Conservation (phyloP, 2,329 filamentous ascomycete species). For the Didymosphaeria variabile region DNA sequence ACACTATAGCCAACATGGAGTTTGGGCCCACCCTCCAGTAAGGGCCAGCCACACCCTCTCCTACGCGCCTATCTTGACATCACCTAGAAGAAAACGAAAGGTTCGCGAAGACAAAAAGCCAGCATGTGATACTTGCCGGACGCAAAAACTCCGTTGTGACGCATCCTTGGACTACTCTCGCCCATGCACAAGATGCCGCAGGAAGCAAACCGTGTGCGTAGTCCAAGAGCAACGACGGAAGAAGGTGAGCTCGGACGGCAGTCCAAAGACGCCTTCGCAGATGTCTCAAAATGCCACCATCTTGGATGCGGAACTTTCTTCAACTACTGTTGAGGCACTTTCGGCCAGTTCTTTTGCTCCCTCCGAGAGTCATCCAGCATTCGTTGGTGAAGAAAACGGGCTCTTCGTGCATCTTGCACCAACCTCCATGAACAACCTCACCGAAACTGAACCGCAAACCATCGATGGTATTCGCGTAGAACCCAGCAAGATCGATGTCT, state of each 20-base stretch:
- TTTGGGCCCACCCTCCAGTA: background rate
- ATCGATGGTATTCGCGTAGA: background rate
- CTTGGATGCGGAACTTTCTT: background rate
- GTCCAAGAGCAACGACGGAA: conserved; percentile 2
- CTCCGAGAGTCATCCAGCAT: background rate
- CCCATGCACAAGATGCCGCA: background rate
- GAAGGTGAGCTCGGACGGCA: background rate
- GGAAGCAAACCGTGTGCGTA: background rate
- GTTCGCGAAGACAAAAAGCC: conserved; percentile 7
- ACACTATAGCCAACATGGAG: background rate
- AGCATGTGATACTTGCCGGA: background rate
- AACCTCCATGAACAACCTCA: background rate
- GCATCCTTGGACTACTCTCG: conserved; percentile 5
- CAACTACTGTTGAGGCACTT: too few relatives aligned
- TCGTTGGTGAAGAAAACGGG: background rate
- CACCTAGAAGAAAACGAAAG: background rate
- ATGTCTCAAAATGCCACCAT: background rate
- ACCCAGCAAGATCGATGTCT: background rate
- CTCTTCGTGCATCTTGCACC: too few relatives aligned
- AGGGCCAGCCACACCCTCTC: background rate
- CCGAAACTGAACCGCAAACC: background rate
- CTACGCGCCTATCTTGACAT: background rate
- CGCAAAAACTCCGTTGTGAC: conserved; percentile 4
- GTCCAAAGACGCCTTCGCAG: background rate
- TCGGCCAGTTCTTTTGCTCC: too few relatives aligned